Conservation (phyloP, 345 rosid genomes). For the Brassica incana region DNA sequence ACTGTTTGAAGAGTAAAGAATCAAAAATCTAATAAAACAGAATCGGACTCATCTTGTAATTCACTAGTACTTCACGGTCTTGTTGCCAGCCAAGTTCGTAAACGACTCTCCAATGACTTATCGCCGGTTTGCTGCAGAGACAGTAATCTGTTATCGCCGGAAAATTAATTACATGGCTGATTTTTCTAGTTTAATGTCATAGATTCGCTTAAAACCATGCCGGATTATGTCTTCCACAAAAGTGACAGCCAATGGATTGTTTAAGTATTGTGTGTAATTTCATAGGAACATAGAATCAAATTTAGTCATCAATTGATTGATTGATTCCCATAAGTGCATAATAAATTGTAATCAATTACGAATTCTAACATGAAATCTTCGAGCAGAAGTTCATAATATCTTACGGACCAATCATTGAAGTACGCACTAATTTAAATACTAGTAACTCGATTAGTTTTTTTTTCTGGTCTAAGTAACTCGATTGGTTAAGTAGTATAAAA, state of each 20-base stretch:
- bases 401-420: conserved; percentile 36
- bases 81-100: neutral
- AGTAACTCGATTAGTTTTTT: conserved; percentile 1
- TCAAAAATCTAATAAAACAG: neutral
- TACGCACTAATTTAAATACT: conserved; percentile 8
- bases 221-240: conserved; percentile 33
- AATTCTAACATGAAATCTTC: conserved; percentile 30
- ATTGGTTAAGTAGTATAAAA: no score
- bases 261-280: conserved; percentile 20
- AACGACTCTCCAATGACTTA: neutral
- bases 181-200: conserved; percentile 20
- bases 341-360: conserved; percentile 10
- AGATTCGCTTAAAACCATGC: conserved; percentile 32
- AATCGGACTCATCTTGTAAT: neutral
- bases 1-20: neutral
- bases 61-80: neutral
- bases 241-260: conserved; percentile 21
- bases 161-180: neutral
- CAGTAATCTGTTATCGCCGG: neutral
- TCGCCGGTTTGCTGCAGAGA: neutral
- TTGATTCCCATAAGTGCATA: conserved; percentile 22
- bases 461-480: neutral
- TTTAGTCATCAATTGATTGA: conserved; percentile 36
- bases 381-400: conserved; percentile 32
- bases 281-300: conserved; percentile 40